Evolutionary conservation across 805 yeast species (phyloP).

Genomic region (Barnettozyma sucrosica): DNA sequence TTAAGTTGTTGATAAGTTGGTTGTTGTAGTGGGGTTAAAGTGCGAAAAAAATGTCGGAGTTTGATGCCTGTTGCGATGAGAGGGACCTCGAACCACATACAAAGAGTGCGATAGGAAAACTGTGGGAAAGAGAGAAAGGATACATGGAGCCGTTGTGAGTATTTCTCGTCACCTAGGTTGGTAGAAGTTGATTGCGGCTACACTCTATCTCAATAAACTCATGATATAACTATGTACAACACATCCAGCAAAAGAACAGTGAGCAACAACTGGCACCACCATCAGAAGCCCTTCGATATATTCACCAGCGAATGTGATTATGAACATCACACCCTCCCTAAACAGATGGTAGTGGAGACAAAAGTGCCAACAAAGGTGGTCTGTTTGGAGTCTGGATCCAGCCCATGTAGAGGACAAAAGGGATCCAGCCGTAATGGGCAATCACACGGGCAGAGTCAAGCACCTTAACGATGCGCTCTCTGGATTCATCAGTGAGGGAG

Average conservation of each 20-base stretch:
- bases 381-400: conserved; percentile 77
- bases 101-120: not conserved
- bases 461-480: conserved; percentile 80
- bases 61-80: not conserved
- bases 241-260: not conserved
- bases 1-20: not conserved
- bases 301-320: not conserved
- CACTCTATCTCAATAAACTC: not conserved
- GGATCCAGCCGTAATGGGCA: conserved; percentile 96
- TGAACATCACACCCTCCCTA: conserved; percentile 26
- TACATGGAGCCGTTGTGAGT: no score
- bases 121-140: not conserved
- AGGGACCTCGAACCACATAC: not conserved
- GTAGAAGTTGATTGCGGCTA: not conserved
- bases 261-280: not conserved
- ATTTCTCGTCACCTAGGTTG: no score
- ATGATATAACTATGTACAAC: conserved; percentile 3
- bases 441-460: conserved; percentile 78
- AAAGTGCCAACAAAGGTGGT: conserved; percentile 70
- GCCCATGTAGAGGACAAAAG: conserved; percentile 88
- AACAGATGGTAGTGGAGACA: conserved; percentile 77
- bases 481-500: conserved; percentile 41
- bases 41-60: not conserved
- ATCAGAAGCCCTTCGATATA: not conserved
- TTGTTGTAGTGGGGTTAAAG: not conserved